A percentile compares a stretch with the other conserved stretches of the same genome.
Evolutionary conservation across 2,329 filamentous ascomycete genomes (phyloP).

Genomic region (Fusarium beomiforme): DNA sequence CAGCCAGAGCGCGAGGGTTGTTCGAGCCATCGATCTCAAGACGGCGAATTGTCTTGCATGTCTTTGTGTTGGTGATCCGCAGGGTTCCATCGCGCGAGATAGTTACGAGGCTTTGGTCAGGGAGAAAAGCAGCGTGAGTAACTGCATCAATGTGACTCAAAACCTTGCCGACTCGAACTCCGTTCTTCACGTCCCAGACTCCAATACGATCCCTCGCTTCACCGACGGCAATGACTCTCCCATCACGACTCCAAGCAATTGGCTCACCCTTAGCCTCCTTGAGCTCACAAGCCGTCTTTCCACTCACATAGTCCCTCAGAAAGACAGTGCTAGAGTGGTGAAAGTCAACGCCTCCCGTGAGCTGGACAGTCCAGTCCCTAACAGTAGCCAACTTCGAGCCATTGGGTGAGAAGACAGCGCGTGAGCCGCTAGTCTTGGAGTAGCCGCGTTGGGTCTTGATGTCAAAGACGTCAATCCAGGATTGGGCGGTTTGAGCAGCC

Average conservation of each 20-base stretch:
- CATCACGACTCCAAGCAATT: conserved; percentile 48
- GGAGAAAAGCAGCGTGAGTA: conserved; percentile 51
- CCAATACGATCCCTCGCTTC: conserved; percentile 45
- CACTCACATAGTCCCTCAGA: conserved; percentile 44
- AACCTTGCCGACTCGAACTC: conserved; percentile 44
- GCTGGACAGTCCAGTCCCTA: conserved; percentile 45
- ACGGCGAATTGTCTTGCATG: conserved; percentile 49
- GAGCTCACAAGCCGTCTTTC: conserved; percentile 47
- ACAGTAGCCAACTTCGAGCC: conserved; percentile 44
- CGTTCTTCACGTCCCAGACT: conserved; percentile 47
- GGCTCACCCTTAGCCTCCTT: conserved; percentile 45
- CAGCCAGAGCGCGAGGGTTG: conserved; percentile 48
- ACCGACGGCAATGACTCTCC: conserved; percentile 44
- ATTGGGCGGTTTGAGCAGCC: conserved; percentile 43
- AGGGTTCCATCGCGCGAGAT: conserved; percentile 51
- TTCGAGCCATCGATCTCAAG: conserved; percentile 48
- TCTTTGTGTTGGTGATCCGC: conserved; percentile 48
- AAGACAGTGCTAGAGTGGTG: conserved; percentile 46
- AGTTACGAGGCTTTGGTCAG: conserved; percentile 48
- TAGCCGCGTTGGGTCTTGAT: conserved; percentile 39
- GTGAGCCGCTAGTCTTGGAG: conserved; percentile 46
- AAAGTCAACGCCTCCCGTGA: conserved; percentile 45
- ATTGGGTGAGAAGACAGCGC: conserved; percentile 44
- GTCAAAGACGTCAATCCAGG: conserved; percentile 52
- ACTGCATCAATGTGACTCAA: conserved; percentile 50